Conservation (phyloP, 1,139 yeast species). For the Hemisphaericaspora subhashii region DNA sequence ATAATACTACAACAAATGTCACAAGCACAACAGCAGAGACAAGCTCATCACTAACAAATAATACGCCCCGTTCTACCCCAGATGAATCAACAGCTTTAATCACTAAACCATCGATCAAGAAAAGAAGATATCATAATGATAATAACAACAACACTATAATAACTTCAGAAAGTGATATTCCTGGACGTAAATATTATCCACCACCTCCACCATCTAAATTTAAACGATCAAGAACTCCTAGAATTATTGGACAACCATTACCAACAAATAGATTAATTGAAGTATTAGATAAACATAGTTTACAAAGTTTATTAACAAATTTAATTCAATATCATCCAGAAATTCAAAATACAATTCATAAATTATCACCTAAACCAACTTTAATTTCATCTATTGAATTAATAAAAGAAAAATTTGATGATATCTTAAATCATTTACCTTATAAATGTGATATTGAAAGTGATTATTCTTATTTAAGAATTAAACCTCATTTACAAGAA, state of each 20-base stretch:
- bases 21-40: background rate
- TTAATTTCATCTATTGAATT: conserved; percentile 52
- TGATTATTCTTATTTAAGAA: conserved; percentile 87
- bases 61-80: conserved; percentile 2
- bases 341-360: conserved; percentile 52
- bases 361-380: conserved; percentile 60
- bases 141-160: conserved; percentile 6
- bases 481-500: conserved; percentile 71
- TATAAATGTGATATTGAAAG: conserved; percentile 71
- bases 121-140: conserved; percentile 12
- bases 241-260: conserved; percentile 50
- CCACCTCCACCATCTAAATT: conserved; percentile 6
- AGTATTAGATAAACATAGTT: conserved; percentile 56
- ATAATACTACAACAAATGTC: background rate
- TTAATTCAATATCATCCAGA: conserved; percentile 65
- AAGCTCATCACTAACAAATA: background rate
- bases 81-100: background rate
- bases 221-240: conserved; percentile 42
- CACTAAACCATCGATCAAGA: background rate
- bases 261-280: conserved; percentile 66
- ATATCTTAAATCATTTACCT: conserved; percentile 57
- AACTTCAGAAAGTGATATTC: background rate
- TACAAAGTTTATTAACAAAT: conserved; percentile 52
- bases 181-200: conserved; percentile 3
- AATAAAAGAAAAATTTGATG: conserved; percentile 47